Percentiles rank a stretch among this genome's conserved stretches.
Conservation (phyloP, 306 rosid species). For the Quercus berberidifolia region DNA sequence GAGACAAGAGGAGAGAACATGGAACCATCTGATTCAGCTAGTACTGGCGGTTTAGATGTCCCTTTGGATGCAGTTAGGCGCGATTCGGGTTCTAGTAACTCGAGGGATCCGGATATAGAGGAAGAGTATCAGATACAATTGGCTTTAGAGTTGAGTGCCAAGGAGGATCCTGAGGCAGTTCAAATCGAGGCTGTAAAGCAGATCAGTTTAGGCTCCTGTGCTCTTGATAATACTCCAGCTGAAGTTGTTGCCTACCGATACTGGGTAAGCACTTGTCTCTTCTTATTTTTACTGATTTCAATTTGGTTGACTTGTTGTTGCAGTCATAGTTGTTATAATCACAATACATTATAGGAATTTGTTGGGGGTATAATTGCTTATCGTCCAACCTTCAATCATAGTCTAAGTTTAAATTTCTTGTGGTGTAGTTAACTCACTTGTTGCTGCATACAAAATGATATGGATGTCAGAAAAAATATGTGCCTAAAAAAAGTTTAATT, state of each 20-base stretch:
- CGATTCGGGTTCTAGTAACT: slow-evolving; percentile 63
- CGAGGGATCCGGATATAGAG: slow-evolving; percentile 82
- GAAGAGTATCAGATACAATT: slow-evolving; percentile 91
- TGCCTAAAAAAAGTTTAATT: slow-evolving; percentile 16
- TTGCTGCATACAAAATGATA: slow-evolving; percentile 10
- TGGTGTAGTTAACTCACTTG: slow-evolving; percentile 23
- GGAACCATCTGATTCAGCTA: slow-evolving; percentile 54
- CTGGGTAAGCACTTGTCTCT: slow-evolving; percentile 67
- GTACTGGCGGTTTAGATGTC: slow-evolving; percentile 53
- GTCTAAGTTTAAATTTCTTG: neutral
- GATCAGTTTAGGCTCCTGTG: slow-evolving; percentile 93
- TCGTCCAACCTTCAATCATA: slow-evolving; percentile 17
- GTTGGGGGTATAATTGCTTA: neutral
- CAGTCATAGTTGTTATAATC: neutral
- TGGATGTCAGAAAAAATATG: slow-evolving; percentile 4
- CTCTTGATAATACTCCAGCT: slow-evolving; percentile 74
- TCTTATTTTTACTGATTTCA: slow-evolving; percentile 14
- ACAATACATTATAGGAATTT: neutral
- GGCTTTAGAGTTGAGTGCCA: slow-evolving; percentile 92
- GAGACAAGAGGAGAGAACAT: slow-evolving; percentile 40
- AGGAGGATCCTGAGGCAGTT: slow-evolving; percentile 98
- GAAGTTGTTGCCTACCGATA: slow-evolving; percentile 90
- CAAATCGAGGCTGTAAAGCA: slow-evolving; percentile 98
- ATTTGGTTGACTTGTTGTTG: slow-evolving; percentile 1
- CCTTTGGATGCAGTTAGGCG: slow-evolving; percentile 49